Base-by-base conservation (phyloP, 768 basidiomycete genomes). In the Auricularia heimuer region DNA sequence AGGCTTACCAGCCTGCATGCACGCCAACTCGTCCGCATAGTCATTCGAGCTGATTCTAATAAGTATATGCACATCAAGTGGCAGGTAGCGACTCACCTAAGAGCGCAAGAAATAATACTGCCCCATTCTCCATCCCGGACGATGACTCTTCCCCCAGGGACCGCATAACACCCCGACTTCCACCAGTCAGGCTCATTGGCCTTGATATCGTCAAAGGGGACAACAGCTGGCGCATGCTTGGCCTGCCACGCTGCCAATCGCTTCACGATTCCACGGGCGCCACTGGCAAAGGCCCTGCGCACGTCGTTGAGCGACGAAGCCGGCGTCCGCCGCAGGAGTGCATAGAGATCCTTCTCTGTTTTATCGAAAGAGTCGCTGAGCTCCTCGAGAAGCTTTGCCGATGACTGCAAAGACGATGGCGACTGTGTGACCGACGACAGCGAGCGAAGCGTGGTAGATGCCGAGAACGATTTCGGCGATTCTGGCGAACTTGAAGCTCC, bases 41-140 rank as follows among this genome's bases (percentile, higher is more conserved):
- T 89, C 87, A 1, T 74, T 54, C 0, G 87, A 83, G 67, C 87
- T 90, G 69, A 45, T 54, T 24, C 18, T 54, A 64, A 39, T 63
- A 60, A 34, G 70, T 60, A 33, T 29, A 29, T 29, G 62, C 61
- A 54, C n/a, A 14, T 14, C n/a, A 36, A 54, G 54, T 42, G 16
- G 65, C 8, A 56, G 10, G 3, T 8, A 7, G 39, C 33, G 39
- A 71, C 76, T 21, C 67, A 87, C 87, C 86, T 87, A 62, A 90
- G 74, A 7, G 87, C 88, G 73, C 87, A 89, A 4, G 89, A 85
- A 68, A 90, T 90, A 61, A 91, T 84, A 71, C 87, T 89, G 7
- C 88, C 87, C 87, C 85, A 87, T 72, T 89, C 88, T 69, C 82
- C 79, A 70, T 90, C 89, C 61, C 82, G 73, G 8, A 90, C 82